phyloP scores from a whole-genome alignment of 225 moss, liverwort and hornwort species.

The Anthoceros angustus region DNA sequence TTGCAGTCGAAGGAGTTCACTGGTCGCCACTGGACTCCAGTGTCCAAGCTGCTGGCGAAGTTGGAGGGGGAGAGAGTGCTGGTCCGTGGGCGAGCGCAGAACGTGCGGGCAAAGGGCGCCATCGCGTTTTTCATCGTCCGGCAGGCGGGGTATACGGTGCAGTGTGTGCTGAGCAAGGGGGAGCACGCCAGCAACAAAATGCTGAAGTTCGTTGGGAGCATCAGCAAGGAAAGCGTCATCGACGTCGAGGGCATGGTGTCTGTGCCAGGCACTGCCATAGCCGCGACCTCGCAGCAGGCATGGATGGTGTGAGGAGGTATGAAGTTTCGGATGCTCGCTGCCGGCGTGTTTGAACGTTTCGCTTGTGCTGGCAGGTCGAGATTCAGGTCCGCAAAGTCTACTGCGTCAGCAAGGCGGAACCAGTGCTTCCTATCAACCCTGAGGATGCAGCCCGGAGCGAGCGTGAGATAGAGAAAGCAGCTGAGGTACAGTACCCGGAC shows the following conservation, averaged over 20 bases:
- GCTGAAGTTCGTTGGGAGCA: slow-evolving; percentile 54
- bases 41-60: slow-evolving; percentile 22
- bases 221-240: slow-evolving; percentile 73
- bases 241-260: slow-evolving; percentile 65
- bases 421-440: slow-evolving; percentile 63
- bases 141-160: slow-evolving; percentile 65
- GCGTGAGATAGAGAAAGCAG: slow-evolving; percentile 54
- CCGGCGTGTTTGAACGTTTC: neutral
- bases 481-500: too few relatives aligned
- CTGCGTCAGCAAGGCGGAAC: slow-evolving; percentile 58
- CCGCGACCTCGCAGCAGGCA: slow-evolving; percentile 55
- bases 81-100: slow-evolving; percentile 73
- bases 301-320: neutral
- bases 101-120: slow-evolving; percentile 47
- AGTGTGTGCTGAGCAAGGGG: slow-evolving; percentile 42
- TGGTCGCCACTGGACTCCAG: slow-evolving; percentile 40
- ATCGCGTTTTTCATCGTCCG: slow-evolving; percentile 58
- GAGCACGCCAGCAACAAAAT: slow-evolving; percentile 63
- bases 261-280: slow-evolving; percentile 43
- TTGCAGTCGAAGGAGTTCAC: slow-evolving; percentile 51
- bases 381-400: slow-evolving; percentile 52
- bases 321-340: neutral
- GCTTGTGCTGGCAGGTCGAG: slow-evolving; percentile 41
- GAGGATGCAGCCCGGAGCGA: slow-evolving; percentile 90
- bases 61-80: slow-evolving; percentile 37